phyloP scores from a whole-genome alignment of 2,329 filamentous ascomycete genomes.

The Amauroascus niger region DNA sequence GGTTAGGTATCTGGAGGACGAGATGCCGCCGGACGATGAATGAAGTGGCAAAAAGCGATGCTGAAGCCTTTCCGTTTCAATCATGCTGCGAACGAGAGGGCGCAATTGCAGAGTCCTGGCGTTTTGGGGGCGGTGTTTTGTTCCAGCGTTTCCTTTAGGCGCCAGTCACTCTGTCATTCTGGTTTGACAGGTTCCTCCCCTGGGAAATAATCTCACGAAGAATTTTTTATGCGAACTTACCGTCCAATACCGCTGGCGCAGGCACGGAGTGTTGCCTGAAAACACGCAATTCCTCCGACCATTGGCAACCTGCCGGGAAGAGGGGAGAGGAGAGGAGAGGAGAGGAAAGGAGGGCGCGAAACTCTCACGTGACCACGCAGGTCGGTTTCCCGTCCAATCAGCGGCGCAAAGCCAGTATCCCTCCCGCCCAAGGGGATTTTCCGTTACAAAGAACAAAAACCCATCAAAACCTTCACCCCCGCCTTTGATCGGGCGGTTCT shows the following conservation, averaged over 20 bases:
- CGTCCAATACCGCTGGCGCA: neutral
- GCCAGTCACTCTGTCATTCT: neutral
- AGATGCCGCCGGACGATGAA: conserved; percentile 93
- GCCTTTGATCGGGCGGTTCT: conserved; percentile 1
- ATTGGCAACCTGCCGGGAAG: no score
- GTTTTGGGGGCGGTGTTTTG: conserved; percentile 8
- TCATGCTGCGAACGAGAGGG: neutral
- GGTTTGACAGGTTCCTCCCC: neutral
- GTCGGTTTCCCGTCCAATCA: conserved; percentile 7
- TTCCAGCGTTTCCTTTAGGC: conserved; percentile 2
- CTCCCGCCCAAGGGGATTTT: neutral
- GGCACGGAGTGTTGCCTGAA: neutral
- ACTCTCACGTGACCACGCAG: neutral
- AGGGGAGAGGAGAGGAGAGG: neutral
- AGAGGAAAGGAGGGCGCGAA: neutral
- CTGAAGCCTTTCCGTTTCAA: neutral
- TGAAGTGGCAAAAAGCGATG: conserved; percentile 36
- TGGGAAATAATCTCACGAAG: neutral
- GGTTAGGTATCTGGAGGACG: conserved; percentile 91
- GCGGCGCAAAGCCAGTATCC: neutral
- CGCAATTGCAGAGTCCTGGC: conserved; percentile 1
- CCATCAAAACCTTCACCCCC: neutral
- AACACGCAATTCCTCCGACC: neutral
- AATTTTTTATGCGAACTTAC: neutral
- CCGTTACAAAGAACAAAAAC: conserved; percentile 1